phyloP scores from a whole-genome alignment of 176 grass and related monocot genomes.

The Aegilops longissima region DNA sequence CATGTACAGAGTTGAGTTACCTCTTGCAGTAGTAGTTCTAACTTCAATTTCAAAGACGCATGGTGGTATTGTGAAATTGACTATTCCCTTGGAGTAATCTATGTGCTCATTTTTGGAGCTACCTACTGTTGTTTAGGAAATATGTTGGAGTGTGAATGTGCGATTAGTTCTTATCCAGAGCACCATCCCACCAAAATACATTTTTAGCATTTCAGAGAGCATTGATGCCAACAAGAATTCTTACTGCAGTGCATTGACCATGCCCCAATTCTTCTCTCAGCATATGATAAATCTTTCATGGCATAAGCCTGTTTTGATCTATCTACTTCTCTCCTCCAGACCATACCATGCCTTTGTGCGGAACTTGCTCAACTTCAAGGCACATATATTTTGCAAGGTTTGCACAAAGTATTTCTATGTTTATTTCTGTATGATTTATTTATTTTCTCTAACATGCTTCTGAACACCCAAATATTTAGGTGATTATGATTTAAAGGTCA shows the following conservation, averaged over 20 bases:
- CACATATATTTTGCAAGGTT: slow-evolving; percentile 99
- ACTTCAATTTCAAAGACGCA: neutral
- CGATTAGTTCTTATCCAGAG: neutral
- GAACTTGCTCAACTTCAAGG: slow-evolving; percentile 99
- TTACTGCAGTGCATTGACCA: neutral
- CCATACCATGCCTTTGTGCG: slow-evolving; percentile 91
- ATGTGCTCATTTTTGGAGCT: slow-evolving; percentile 19
- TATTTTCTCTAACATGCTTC: slow-evolving; percentile 9
- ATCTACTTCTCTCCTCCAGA: slow-evolving; percentile 55
- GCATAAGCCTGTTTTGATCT: slow-evolving; percentile 12
- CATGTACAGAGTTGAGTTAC: neutral
- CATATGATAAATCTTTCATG: neutral
- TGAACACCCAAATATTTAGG: slow-evolving; percentile 51
- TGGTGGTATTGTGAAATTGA: neutral
- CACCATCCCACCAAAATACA: neutral
- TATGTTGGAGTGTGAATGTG: neutral
- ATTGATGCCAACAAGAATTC: slow-evolving; percentile 18
- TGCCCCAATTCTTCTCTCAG: slow-evolving; percentile 1
- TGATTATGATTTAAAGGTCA: slow-evolving; percentile 98
- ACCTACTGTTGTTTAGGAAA: neutral
- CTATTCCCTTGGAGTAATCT: neutral
- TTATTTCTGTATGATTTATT: slow-evolving; percentile 10
- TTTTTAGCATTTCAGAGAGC: slow-evolving; percentile 4
- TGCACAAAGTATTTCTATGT: neutral
- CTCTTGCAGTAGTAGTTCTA: neutral